Percentiles rank a stretch among this genome's conserved stretches.
phyloP scores from a whole-genome alignment of 2,329 filamentous ascomycete species.

The Coniella lustricola region DNA sequence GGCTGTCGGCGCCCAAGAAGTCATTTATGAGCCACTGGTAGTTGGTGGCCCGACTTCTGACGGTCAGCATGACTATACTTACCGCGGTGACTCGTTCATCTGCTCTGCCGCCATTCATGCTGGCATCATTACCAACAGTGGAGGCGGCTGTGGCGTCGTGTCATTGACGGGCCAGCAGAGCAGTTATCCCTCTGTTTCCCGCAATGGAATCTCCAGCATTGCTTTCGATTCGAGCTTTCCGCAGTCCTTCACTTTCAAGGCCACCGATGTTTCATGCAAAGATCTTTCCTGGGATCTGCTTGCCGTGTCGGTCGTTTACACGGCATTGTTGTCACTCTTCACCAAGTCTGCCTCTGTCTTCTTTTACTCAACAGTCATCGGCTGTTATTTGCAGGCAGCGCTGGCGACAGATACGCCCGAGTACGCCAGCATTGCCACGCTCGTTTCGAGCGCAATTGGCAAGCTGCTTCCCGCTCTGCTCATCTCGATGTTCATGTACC shows the following conservation, averaged over 20 bases:
- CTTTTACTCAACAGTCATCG: slow-evolving; percentile 48
- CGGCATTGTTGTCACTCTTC: slow-evolving; percentile 57
- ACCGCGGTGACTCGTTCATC: slow-evolving; percentile 14
- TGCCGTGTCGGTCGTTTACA: slow-evolving; percentile 59
- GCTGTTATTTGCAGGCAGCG: slow-evolving; percentile 31
- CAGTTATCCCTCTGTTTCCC: slow-evolving; percentile 32
- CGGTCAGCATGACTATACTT: slow-evolving; percentile 2
- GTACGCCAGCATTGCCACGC: slow-evolving; percentile 56
- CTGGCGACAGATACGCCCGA: slow-evolving; percentile 56
- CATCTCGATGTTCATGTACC: slow-evolving; percentile 62
- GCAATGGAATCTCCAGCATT: slow-evolving; percentile 54
- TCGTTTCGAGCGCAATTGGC: slow-evolving; percentile 38
- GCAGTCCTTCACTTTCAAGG: slow-evolving; percentile 59
- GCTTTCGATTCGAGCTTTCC: slow-evolving; percentile 66
- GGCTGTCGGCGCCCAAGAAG: slow-evolving; percentile 9
- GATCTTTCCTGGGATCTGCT: slow-evolving; percentile 50
- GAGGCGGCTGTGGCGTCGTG: slow-evolving; percentile 12
- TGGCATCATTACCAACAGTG: slow-evolving; percentile 7
- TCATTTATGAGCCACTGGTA: slow-evolving; percentile 13
- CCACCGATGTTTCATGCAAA: slow-evolving; percentile 39
- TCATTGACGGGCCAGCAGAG: slow-evolving; percentile 11
- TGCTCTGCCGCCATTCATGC: slow-evolving; percentile 14
- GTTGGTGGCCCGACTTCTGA: slow-evolving; percentile 10
- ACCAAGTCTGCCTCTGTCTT: slow-evolving; percentile 59
- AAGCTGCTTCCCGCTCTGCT: slow-evolving; percentile 64